Percentiles rank a stretch among this genome's conserved stretches.
phyloP scores from a whole-genome alignment of 2,329 filamentous ascomycete genomes.

The Verticillium nubilum region DNA sequence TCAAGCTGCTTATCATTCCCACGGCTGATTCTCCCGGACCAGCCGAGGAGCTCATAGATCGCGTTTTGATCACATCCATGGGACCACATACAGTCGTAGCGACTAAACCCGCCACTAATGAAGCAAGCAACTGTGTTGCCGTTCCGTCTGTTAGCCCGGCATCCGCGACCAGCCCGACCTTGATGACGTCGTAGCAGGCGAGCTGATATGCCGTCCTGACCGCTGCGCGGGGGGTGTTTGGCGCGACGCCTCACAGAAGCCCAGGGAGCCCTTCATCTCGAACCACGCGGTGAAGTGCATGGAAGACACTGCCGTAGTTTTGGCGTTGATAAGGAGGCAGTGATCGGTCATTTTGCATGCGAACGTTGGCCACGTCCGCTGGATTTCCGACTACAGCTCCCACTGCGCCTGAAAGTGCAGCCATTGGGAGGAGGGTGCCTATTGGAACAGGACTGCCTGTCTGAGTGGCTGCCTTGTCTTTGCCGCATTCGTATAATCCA shows the following conservation, averaged over 20 bases:
- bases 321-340: not conserved
- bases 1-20: not conserved
- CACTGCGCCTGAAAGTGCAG: not conserved
- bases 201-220: conserved; percentile 1
- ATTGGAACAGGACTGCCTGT: too few relatives aligned
- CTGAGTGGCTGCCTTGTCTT: not conserved
- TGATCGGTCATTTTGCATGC: not conserved
- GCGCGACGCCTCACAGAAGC: not conserved
- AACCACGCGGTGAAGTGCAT: not conserved
- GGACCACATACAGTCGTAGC: not conserved
- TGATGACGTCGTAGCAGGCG: not conserved
- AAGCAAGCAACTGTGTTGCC: not conserved
- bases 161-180: not conserved
- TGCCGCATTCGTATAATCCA: not conserved
- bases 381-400: not conserved
- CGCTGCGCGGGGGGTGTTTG: not conserved
- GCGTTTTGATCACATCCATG: not conserved
- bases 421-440: not conserved
- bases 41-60: not conserved
- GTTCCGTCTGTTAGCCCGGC: not conserved
- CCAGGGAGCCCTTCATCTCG: not conserved
- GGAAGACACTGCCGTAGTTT: not conserved
- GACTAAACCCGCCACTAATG: not conserved
- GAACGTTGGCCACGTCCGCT: not conserved
- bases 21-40: not conserved